Percentiles rank a stretch among this genome's conserved stretches.
Conservation (phyloP, 2,329 filamentous ascomycete genomes). For the Fusarium sarcochroum region DNA sequence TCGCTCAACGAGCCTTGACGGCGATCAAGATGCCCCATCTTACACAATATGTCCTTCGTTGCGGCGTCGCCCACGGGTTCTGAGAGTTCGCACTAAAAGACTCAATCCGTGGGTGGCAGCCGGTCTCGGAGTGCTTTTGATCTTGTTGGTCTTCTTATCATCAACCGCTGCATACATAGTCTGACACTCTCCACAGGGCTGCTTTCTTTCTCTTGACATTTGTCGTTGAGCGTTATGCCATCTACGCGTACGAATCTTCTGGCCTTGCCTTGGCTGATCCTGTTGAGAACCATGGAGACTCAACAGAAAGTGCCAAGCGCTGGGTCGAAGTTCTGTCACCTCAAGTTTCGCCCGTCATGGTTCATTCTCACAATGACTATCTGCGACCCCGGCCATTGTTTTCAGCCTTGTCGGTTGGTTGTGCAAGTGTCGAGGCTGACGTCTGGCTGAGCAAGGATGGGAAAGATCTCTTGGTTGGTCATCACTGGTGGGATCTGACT, state of each 20-base stretch:
- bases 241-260: conserved; percentile 36
- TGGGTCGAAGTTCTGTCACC: conserved; percentile 38
- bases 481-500: conserved; percentile 63
- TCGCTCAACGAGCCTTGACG: not conserved
- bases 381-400: conserved; percentile 74
- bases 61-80: not conserved
- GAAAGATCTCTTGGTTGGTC: conserved; percentile 71
- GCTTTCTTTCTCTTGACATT: conserved; percentile 32
- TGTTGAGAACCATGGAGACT: conserved; percentile 21
- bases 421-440: conserved; percentile 76
- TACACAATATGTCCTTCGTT: not conserved
- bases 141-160: conserved; percentile 24
- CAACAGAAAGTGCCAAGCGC: conserved; percentile 25
- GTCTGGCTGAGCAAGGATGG: conserved; percentile 70
- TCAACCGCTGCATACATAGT: no score
- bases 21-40: not conserved
- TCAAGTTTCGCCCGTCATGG: conserved; percentile 38
- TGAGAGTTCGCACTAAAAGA: conserved; percentile 2
- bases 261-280: conserved; percentile 28
- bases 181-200: conserved; percentile 20
- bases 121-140: conserved; percentile 5
- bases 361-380: conserved; percentile 79
- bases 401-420: conserved; percentile 71
- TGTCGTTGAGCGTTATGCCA: conserved; percentile 26
- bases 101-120: conserved; percentile 8